Percentiles rank a stretch among this genome's conserved stretches.
phyloP scores from a whole-genome alignment of 257 asterid genomes.

The Avicennia marina region DNA sequence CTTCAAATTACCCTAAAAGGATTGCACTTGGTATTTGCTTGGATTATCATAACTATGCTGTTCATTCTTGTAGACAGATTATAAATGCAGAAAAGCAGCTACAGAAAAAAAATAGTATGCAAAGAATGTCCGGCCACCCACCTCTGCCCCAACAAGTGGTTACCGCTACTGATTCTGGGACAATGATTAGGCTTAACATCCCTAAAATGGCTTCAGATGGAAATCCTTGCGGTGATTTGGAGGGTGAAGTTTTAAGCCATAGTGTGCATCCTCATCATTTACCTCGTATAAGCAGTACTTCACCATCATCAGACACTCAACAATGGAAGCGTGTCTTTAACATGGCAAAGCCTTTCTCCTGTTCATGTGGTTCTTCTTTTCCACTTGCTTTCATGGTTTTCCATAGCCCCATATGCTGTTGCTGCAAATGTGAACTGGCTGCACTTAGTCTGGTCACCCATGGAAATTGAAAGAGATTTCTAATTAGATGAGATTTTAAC shows the following conservation, averaged over 20 bases:
- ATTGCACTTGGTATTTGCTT: not conserved
- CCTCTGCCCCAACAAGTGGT: slow-evolving; percentile 46
- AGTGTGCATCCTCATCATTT: slow-evolving; percentile 33
- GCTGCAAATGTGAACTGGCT: not conserved
- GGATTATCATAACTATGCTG: not conserved
- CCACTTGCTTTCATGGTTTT: not conserved
- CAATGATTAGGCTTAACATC: slow-evolving; percentile 42
- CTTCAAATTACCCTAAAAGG: not conserved
- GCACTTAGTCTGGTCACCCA: not conserved
- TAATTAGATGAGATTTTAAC: no score
- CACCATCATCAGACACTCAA: slow-evolving; percentile 55
- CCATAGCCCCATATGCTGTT: not conserved
- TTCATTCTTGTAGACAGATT: slow-evolving; percentile 31
- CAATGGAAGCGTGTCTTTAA: slow-evolving; percentile 29
- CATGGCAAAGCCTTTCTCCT: slow-evolving; percentile 23
- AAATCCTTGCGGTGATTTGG: slow-evolving; percentile 32
- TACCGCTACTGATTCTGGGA: slow-evolving; percentile 46
- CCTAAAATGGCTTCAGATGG: slow-evolving; percentile 52
- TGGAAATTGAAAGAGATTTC: not conserved
- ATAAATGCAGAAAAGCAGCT: slow-evolving; percentile 53
- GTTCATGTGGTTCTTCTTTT: not conserved
- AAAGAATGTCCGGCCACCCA: slow-evolving; percentile 33
- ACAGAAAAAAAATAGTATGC: slow-evolving; percentile 33
- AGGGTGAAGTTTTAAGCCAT: slow-evolving; percentile 14
- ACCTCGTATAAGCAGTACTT: slow-evolving; percentile 42